These are phyloP conservation scores for Pyrus pyrifolia DNA, from an alignment of 306 rosid genomes.

Conservation along the genomic window DNA sequence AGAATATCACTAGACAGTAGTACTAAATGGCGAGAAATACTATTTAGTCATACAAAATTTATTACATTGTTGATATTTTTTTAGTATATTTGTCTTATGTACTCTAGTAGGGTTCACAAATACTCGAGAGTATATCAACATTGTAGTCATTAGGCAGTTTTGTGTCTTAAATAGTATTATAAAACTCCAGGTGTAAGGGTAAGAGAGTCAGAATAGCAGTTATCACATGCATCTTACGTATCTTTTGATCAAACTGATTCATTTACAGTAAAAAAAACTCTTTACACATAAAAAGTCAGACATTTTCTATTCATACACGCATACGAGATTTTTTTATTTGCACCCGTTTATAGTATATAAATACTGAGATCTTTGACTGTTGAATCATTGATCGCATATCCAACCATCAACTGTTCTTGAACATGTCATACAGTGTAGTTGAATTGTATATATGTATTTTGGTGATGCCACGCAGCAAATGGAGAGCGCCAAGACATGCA, in stretches of 20 bases:
- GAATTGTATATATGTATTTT: not conserved
- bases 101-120: too few relatives aligned
- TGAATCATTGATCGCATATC: not conserved
- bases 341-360: too few relatives aligned
- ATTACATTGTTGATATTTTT: too few relatives aligned
- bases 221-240: not conserved
- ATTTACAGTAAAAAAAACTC: not conserved
- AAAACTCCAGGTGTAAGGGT: too few relatives aligned
- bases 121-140: not conserved
- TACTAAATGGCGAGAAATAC: too few relatives aligned
- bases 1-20: fast-evolving
- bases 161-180: not conserved
- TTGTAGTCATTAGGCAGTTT: too few relatives aligned
- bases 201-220: not conserved
- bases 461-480: slow-evolving; percentile 13
- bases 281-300: not conserved
- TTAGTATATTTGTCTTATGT: not conserved
- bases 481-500: not conserved
- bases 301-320: too few relatives aligned
- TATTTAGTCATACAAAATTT: too few relatives aligned
- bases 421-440: not conserved
- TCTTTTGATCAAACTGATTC: not conserved
- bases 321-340: too few relatives aligned
- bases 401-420: not conserved
- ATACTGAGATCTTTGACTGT: too few relatives aligned